These are phyloP conservation scores for Pythium phragmiticola DNA, from an alignment of 352 stramenopile species.

Conservation along the genomic window DNA sequence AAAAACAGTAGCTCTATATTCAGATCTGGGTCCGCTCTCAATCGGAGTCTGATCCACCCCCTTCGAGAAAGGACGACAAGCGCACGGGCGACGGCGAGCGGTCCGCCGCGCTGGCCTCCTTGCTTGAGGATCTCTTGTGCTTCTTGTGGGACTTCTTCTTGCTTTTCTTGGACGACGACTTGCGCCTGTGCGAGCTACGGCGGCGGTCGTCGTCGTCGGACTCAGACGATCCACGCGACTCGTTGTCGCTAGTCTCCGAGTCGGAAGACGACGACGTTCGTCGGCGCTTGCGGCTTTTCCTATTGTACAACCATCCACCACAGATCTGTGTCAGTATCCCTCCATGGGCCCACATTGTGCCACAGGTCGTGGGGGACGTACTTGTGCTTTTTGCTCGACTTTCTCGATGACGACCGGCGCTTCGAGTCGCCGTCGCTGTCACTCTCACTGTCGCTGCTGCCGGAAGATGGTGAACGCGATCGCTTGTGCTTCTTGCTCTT, in stretches of 20 bases:
- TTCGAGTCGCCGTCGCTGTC: conserved; percentile 47
- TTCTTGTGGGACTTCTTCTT: conserved; percentile 50
- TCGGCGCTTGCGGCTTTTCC: conserved; percentile 55
- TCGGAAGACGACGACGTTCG: conserved; percentile 49
- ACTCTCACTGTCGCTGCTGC: conserved; percentile 43
- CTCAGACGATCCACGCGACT: conserved; percentile 22
- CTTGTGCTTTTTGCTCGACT: conserved; percentile 79
- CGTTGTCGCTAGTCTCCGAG: conserved; percentile 37
- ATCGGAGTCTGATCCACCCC: conserved; percentile 44
- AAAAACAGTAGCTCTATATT: conserved; percentile 3
- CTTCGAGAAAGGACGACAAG: conserved; percentile 91
- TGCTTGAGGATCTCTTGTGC: conserved; percentile 42
- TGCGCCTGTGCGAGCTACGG: conserved; percentile 29
- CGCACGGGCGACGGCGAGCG: conserved; percentile 63
- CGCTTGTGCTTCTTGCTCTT: conserved; percentile 86
- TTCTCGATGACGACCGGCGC: conserved; percentile 40
- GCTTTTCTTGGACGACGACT: conserved; percentile 14
- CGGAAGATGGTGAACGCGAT: conserved; percentile 46
- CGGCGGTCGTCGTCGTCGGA: conserved; percentile 25
- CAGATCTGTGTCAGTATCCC: not conserved
- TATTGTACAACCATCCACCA: not conserved
- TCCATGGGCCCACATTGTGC: not conserved
- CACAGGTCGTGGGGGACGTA: conserved; percentile 24
- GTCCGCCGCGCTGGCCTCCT: conserved; percentile 31
- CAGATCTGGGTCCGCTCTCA: conserved; percentile 16